These are phyloP conservation scores for Alternaria angustiovoidea DNA, from an alignment of 2,329 filamentous ascomycete species.

Conservation along the genomic window DNA sequence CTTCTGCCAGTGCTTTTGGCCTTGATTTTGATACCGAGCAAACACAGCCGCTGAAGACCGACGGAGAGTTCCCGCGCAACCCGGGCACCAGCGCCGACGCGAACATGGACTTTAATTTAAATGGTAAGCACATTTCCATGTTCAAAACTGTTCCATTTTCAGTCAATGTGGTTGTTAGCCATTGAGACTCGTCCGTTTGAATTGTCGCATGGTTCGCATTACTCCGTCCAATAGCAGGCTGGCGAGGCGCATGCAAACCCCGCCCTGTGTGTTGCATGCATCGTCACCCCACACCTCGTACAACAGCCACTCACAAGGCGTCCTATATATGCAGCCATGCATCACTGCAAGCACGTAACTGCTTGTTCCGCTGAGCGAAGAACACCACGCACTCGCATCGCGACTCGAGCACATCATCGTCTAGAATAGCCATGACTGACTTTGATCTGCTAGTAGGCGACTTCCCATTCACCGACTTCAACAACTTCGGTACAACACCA, in stretches of 20 bases:
- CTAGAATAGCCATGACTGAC: constrained; percentile 43
- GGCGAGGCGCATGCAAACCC: constrained; percentile 34
- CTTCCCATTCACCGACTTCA: constrained; percentile 59
- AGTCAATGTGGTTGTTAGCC: constrained; percentile 16
- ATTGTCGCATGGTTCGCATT: constrained; percentile 22
- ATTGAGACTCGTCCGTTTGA: constrained; percentile 19
- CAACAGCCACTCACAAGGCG: constrained; percentile 35
- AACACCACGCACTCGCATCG: constrained; percentile 23
- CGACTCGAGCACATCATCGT: constrained; percentile 15
- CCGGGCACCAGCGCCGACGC: constrained; percentile 28
- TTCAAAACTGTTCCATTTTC: constrained; percentile 12
- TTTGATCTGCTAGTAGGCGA: constrained; percentile 50
- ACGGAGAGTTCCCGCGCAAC: constrained; percentile 24
- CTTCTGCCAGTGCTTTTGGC: constrained; percentile 37
- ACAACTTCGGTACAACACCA: constrained; percentile 46
- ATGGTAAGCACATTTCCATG: constrained; percentile 38
- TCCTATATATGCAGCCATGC: constrained; percentile 29
- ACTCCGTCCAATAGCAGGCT: constrained; percentile 33
- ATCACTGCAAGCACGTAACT: constrained; percentile 50
- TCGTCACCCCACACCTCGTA: constrained; percentile 36
- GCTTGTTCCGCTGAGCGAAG: constrained; percentile 24
- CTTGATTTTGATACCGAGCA: constrained; percentile 40
- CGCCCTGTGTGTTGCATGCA: constrained; percentile 38
- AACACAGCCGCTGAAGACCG: constrained; percentile 18
- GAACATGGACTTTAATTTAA: constrained; percentile 48